phyloP scores from a whole-genome alignment of 2,329 filamentous ascomycete genomes.

The Monosporascus cannonballus region DNA sequence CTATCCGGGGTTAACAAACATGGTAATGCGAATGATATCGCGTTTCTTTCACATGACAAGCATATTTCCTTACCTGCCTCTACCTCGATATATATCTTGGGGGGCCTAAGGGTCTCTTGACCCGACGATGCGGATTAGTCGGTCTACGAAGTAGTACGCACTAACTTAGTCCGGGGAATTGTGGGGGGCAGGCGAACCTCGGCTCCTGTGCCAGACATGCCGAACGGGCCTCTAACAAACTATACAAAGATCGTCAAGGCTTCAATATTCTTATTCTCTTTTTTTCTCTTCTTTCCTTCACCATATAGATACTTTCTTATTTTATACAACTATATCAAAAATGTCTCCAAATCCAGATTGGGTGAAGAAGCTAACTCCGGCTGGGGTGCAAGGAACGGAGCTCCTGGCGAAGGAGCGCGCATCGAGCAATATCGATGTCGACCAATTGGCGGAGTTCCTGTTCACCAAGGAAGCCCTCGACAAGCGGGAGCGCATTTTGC shows the following conservation, averaged over 20 bases:
- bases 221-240: background rate
- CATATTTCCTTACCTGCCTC: no score
- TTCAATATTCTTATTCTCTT: background rate
- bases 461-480: constrained; percentile 61
- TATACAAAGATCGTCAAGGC: background rate
- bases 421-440: constrained; percentile 60
- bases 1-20: no score
- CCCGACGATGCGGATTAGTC: background rate
- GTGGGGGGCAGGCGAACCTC: background rate
- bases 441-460: constrained; percentile 61
- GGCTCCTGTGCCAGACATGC: background rate
- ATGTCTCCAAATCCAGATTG: constrained; percentile 29
- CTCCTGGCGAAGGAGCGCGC: constrained; percentile 63
- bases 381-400: constrained; percentile 62
- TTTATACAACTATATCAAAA: background rate
- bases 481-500: constrained; percentile 53
- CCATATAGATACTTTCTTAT: background rate
- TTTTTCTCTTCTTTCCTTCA: background rate
- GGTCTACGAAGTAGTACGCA: background rate
- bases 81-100: background rate
- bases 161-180: background rate
- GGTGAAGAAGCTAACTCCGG: constrained; percentile 61
- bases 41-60: no score
- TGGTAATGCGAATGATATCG: no score
- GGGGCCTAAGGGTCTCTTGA: background rate